A percentile compares a stretch with the other conserved stretches of the same genome.
These are phyloP conservation scores for Didymella exigua DNA, from an alignment of 2,329 filamentous ascomycete genomes.

Conservation along the genomic window DNA sequence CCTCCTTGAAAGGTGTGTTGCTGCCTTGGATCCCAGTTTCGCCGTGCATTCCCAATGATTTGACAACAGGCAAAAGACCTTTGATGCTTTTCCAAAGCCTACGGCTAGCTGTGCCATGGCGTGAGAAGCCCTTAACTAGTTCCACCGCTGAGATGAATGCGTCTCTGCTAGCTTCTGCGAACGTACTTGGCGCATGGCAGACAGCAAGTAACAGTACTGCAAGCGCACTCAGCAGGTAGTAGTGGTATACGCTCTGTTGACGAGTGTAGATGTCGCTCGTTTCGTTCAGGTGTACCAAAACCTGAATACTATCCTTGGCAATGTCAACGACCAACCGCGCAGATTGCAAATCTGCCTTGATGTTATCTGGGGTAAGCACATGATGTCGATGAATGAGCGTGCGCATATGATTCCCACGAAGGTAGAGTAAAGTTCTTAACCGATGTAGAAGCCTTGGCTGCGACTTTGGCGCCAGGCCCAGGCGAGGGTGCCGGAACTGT, in stretches of 20 bases:
- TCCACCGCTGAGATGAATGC: slow-evolving; percentile 26
- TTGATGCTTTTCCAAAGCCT: slow-evolving; percentile 30
- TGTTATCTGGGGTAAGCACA: slow-evolving; percentile 26
- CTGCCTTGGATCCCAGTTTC: not conserved
- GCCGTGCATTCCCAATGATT: slow-evolving; percentile 15
- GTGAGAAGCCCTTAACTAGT: slow-evolving; percentile 29
- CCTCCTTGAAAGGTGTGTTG: not conserved
- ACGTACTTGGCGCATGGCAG: slow-evolving; percentile 26
- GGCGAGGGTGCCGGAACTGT: slow-evolving; percentile 23
- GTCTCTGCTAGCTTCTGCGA: slow-evolving; percentile 24
- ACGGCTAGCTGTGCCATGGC: slow-evolving; percentile 23
- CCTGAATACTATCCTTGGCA: slow-evolving; percentile 28
- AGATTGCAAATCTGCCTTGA: slow-evolving; percentile 17
- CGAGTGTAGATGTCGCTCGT: slow-evolving; percentile 29
- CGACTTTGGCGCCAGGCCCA: slow-evolving; percentile 13
- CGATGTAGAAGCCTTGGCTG: slow-evolving; percentile 25
- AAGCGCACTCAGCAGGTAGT: slow-evolving; percentile 27
- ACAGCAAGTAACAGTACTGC: slow-evolving; percentile 27
- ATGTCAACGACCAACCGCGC: slow-evolving; percentile 25
- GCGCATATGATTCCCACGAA: slow-evolving; percentile 28
- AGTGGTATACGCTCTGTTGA: slow-evolving; percentile 28
- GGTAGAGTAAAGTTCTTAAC: slow-evolving; percentile 22
- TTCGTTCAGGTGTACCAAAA: slow-evolving; percentile 26
- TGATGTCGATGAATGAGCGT: slow-evolving; percentile 27
- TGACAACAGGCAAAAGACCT: slow-evolving; percentile 24